A percentile compares a stretch with the other conserved stretches of the same genome.
Evolutionary conservation across 208 protist species (phyloP).

Genomic region (Crithidia sp.): DNA sequence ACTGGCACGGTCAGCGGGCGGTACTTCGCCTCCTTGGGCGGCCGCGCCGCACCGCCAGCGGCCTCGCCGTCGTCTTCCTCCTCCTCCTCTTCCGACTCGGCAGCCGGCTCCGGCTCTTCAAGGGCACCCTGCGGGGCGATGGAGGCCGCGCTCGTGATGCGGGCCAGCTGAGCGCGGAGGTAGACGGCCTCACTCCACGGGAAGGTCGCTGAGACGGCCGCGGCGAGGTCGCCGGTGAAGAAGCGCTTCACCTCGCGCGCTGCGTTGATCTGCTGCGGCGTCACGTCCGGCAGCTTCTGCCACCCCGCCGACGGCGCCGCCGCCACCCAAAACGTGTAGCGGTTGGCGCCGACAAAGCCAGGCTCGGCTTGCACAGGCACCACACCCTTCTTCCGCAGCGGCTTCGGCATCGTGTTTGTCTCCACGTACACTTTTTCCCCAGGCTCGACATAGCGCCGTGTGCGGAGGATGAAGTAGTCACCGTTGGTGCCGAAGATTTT

Average conservation of each 20-base stretch:
- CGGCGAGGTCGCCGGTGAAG: conserved; percentile 92
- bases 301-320: conserved; percentile 76
- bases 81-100: conserved; percentile 87
- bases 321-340: conserved; percentile 92
- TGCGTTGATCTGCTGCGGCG: conserved; percentile 92
- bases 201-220: conserved; percentile 84
- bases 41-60: conserved; percentile 30
- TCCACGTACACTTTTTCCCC: conserved; percentile 86
- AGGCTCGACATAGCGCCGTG: conserved; percentile 70
- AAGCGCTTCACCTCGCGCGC: conserved; percentile 85
- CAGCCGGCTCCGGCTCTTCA: conserved; percentile 80
- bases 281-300: conserved; percentile 92
- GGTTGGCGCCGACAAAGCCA: conserved; percentile 85
- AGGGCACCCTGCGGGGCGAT: conserved; percentile 90
- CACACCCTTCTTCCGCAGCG: conserved; percentile 79
- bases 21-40: conserved; percentile 89
- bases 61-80: conserved; percentile 82
- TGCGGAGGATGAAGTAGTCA: conserved; percentile 90
- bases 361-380: conserved; percentile 86
- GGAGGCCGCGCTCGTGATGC: conserved; percentile 90
- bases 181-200: conserved; percentile 91
- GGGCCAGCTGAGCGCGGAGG: conserved; percentile 94
- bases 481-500: conserved; percentile 87
- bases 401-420: conserved; percentile 89
- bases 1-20: conserved; percentile 63